Evolutionary conservation across 2,329 filamentous ascomycete genomes (phyloP).

Genomic region (Penicillium sclerotiorum): DNA sequence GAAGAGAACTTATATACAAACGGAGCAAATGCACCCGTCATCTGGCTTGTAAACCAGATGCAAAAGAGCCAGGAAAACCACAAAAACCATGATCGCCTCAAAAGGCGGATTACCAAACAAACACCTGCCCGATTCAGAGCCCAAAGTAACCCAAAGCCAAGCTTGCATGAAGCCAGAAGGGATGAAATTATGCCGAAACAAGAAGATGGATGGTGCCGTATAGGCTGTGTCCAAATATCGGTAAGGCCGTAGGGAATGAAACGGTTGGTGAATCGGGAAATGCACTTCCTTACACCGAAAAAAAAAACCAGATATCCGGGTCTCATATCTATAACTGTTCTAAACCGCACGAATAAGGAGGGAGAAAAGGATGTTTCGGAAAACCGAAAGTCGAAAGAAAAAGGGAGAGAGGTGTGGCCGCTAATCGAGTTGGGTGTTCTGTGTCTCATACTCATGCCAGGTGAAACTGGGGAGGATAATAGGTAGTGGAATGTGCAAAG

Average conservation of each 20-base stretch:
- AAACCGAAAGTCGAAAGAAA: background rate
- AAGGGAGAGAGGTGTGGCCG: background rate
- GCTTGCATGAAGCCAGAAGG: background rate
- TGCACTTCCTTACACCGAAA: constrained; percentile 13
- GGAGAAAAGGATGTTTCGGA: background rate
- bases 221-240: too few relatives aligned
- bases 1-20: constrained; percentile 14
- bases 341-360: constrained; percentile 4
- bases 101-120: constrained; percentile 2
- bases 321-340: constrained; percentile 21
- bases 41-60: background rate
- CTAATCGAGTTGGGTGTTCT: constrained; percentile 15
- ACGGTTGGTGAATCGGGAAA: constrained; percentile 5
- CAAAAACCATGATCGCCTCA: background rate
- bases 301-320: constrained; percentile 12
- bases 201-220: background rate
- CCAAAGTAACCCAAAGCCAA: background rate
- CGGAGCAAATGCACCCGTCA: constrained; percentile 7
- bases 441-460: constrained; percentile 24
- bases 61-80: background rate
- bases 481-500: constrained; percentile 9
- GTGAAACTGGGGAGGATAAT: constrained; percentile 1
- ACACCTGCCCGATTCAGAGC: constrained; percentile 7
- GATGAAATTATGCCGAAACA: background rate
- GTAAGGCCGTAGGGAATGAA: too few relatives aligned